A percentile compares a stretch with the other conserved stretches of the same genome.
Evolutionary conservation across 306 rosid species (phyloP).

Genomic region (Citrullus mucosospermus): DNA sequence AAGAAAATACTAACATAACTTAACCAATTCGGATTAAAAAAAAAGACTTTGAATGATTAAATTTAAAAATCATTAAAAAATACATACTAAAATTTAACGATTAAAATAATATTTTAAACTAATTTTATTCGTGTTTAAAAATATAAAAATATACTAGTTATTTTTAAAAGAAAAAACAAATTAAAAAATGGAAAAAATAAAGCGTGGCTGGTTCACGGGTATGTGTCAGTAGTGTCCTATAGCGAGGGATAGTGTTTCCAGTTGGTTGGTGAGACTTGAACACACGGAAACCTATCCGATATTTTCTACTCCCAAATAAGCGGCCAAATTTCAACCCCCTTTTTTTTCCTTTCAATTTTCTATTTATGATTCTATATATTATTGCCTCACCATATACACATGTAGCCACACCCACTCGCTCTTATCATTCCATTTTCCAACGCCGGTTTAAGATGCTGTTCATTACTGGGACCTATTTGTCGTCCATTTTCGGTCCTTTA

Average conservation of each 20-base stretch:
- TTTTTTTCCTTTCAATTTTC: background rate
- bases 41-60: too few species aligned
- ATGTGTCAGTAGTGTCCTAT: background rate
- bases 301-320: background rate
- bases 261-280: background rate
- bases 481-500: background rate
- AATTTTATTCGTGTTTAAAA: too few species aligned
- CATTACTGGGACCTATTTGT: background rate
- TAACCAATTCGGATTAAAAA: too few species aligned
- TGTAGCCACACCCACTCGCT: background rate
- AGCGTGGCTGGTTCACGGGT: constrained; percentile 6
- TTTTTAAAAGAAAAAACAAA: too few species aligned
- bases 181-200: too few species aligned
- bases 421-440: background rate
- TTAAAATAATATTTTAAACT: too few species aligned
- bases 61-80: too few species aligned
- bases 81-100: too few species aligned
- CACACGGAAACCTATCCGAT: background rate
- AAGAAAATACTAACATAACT: too few species aligned
- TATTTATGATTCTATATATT: background rate
- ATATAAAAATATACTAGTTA: too few species aligned
- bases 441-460: background rate
- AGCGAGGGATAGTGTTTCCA: background rate
- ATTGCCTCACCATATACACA: background rate
- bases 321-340: background rate